A percentile compares a stretch with the other conserved stretches of the same genome.
These are phyloP conservation scores for Cutaneotrichosporon sp. DNA, from an alignment of 1,284 basidiomycete genomes.

Conservation along the genomic window DNA sequence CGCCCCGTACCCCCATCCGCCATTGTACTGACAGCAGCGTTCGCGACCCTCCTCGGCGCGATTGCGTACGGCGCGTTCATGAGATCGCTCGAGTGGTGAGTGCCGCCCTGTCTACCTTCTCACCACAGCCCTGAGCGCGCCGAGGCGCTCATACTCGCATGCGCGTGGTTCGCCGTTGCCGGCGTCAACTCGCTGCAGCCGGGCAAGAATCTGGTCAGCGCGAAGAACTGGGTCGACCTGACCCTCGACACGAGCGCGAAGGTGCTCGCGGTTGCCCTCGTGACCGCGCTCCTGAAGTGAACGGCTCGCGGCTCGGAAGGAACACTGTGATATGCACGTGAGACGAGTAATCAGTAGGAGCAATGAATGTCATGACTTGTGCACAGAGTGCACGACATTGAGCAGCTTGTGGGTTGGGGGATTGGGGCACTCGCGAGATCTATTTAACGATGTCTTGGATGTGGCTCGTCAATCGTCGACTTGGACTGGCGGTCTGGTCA, in stretches of 20 bases:
- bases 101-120: neutral
- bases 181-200: neutral
- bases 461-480: too few relatives aligned
- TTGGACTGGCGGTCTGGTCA: too few relatives aligned
- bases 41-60: neutral
- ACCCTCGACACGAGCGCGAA: conserved; percentile 3
- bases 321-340: neutral
- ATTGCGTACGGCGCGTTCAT: neutral
- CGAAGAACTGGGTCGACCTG: conserved; percentile 3
- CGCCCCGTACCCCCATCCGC: too few relatives aligned
- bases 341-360: neutral
- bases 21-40: neutral
- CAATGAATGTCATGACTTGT: neutral
- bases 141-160: neutral
- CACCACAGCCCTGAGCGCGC: neutral
- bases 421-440: too few relatives aligned
- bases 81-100: neutral
- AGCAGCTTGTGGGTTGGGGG: too few relatives aligned
- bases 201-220: neutral
- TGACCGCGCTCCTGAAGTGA: neutral
- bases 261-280: neutral
- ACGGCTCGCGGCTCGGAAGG: neutral
- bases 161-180: conserved; percentile 5
- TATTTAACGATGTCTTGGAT: too few relatives aligned
- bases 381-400: too few relatives aligned